A percentile compares a stretch with the other conserved stretches of the same genome.
Evolutionary conservation across 208 protist species (phyloP).

Genomic region (Leishmania turanica): DNA sequence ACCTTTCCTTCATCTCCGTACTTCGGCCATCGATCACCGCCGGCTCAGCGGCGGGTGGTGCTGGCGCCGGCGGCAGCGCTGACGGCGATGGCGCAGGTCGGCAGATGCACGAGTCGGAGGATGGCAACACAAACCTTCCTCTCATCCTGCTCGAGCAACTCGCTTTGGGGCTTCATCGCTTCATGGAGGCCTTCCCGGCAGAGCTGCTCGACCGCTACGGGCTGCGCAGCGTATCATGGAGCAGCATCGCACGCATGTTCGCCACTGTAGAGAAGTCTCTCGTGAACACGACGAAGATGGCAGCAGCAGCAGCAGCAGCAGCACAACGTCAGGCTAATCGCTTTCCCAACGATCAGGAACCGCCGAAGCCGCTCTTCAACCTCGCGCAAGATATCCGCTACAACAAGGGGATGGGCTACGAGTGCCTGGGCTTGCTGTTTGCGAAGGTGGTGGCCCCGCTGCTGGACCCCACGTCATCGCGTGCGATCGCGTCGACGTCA

Average conservation of each 20-base stretch:
- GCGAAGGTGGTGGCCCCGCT: conserved; percentile 80
- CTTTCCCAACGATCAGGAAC: conserved; percentile 50
- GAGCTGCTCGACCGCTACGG: conserved; percentile 49
- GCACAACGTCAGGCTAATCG: background rate
- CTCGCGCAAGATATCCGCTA: conserved; percentile 66
- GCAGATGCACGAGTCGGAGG: conserved; percentile 75
- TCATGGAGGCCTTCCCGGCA: conserved; percentile 48
- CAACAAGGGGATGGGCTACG: conserved; percentile 89
- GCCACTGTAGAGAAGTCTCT: conserved; percentile 56
- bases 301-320: background rate
- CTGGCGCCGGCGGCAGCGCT: conserved; percentile 6
- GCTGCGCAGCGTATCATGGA: conserved; percentile 68
- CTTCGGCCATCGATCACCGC: conserved; percentile 46
- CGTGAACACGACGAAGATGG: background rate
- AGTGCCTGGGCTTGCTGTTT: conserved; percentile 85
- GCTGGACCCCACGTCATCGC: conserved; percentile 31
- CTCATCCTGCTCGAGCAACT: conserved; percentile 89
- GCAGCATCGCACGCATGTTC: conserved; percentile 67
- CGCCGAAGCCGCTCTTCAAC: background rate
- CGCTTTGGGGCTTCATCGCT: conserved; percentile 59
- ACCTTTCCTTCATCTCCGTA: conserved; percentile 83
- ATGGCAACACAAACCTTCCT: conserved; percentile 89
- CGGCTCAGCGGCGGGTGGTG: background rate
- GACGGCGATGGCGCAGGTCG: conserved; percentile 15
- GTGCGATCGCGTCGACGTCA: background rate